Evolutionary conservation across 495 filamentous ascomycete genomes (phyloP), one percentile per base, ranked within the genome.

Genomic region (Aspergillus biplanus): DNA sequence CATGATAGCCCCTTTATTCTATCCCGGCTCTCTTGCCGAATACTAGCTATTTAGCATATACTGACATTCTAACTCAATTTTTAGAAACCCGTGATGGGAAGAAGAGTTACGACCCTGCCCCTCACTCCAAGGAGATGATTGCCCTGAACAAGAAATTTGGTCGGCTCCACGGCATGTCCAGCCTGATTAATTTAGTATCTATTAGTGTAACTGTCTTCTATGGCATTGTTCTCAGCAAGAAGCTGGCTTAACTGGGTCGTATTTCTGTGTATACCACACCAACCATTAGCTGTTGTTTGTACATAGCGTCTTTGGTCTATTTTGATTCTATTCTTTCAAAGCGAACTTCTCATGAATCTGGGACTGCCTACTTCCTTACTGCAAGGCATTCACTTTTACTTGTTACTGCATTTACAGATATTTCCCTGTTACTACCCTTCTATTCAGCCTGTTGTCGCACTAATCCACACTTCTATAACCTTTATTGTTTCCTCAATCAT

Each of bases 71-170:
- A 16, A 63, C 31, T 64, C 50, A 31, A 46, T 21, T 33, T 42
- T 8, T 67, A 84, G 90, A 92, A 82, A 87, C 88, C 54, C 79
- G 82, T 60, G 94, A 97, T 72, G 90, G 92, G 59, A 97, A 95
- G 82, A 89, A 86, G 72, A 87, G 85, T 74, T 88, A 91, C 65
- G 92, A 97, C 59, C 73, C 79, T 31, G 82, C 83, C 15, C 87
- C 90, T 35, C 89, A 93, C 65, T 92, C 89, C 6, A 82, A 88
- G 71, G 90, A 91, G 77, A 97, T 97, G 93, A 64, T 82, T 63
- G 80, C 80, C 32, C 72, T 98, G 71, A 97, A 97, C 78, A 90
- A 86, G 79, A 80, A 78, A 68, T 98, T 98, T 78, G 84, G 82
- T 6, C 82, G 80, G 48, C 76, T 97, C 55, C 94, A 98, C 78